Evolutionary conservation across 805 yeast genomes (phyloP).

Genomic region (Isabelozyma heimii): DNA sequence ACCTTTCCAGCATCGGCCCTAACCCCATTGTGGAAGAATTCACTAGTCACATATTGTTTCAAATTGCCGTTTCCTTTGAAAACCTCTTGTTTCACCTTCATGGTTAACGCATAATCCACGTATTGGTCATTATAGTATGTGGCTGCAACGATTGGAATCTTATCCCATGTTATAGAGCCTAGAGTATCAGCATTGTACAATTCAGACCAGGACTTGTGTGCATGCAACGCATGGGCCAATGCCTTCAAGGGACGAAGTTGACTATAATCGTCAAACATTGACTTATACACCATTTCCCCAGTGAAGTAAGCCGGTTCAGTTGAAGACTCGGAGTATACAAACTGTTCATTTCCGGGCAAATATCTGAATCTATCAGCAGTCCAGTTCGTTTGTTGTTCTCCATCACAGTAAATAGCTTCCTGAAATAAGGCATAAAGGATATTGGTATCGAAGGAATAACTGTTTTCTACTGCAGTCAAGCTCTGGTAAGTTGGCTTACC

Average conservation of each 20-base stretch:
- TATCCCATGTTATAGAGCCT: conserved; percentile 24
- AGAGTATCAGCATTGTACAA: conserved; percentile 34
- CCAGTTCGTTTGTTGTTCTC: conserved; percentile 41
- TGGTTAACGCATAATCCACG: conserved; percentile 46
- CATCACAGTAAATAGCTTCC: conserved; percentile 57
- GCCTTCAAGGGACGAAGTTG: conserved; percentile 39
- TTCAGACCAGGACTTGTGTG: conserved; percentile 30
- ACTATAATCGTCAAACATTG: conserved; percentile 48
- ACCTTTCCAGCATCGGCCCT: conserved; percentile 40
- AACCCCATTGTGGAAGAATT: conserved; percentile 51
- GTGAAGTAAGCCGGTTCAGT: conserved; percentile 40
- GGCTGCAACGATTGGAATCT: conserved; percentile 49
- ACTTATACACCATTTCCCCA: conserved; percentile 55
- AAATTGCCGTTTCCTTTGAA: conserved; percentile 32
- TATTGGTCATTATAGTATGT: conserved; percentile 49
- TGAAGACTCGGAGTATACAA: conserved; percentile 14
- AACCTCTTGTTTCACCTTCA: conserved; percentile 28
- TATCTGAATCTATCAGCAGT: conserved; percentile 43
- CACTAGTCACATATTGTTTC: conserved; percentile 44
- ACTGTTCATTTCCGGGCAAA: conserved; percentile 18
- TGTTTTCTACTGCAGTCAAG: conserved; percentile 28
- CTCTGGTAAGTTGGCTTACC: conserved; percentile 39
- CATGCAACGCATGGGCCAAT: conserved; percentile 38
- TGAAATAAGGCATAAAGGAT: conserved; percentile 54
- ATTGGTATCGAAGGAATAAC: conserved; percentile 50